Evolutionary conservation across 148 eudicot species (phyloP), one percentile per base, ranked within the genome.

Genomic region (Chenopodium album): DNA sequence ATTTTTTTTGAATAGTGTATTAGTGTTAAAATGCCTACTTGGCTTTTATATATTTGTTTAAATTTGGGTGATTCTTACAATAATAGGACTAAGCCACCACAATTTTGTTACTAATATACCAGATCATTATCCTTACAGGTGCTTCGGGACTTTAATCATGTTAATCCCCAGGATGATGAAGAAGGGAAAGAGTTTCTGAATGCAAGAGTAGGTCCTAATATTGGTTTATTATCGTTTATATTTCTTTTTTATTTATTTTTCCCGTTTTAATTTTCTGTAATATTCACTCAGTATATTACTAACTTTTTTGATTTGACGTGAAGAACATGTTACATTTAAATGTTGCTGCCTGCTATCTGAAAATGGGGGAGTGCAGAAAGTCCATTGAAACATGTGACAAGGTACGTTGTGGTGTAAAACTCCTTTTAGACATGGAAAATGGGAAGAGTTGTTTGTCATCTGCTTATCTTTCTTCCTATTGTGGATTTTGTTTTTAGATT

Each of bases 71-170:
- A 16, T 14, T 70, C 0, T 31, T 7, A 14, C 41, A 16, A 70
- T 59, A 20, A 71, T 17, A 41, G 10, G 52, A 8, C n/a, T 72
- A 2, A 56, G 76, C 76, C 23, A 9, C 16, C 54, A 48, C 71
- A 41, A 34, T 23, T 78, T 63, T 50, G 16, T 65, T 81, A 41
- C 20, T 73, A 17, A 65, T 34, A 48, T 73, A 28, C 56, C 17
- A 34, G 71, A n/a, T 32, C 20, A 9, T 66, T 75, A 20, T 75
- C n/a, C 76, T 37, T 88, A 80, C 92, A 96, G 99, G 89, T 96
- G 87, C 97, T 96, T 85, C 92, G 98, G 56, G 99, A 96, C 73
- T 96, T 96, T 81, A 96, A 96, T 86, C 98, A 96, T 87, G 99
- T 96, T 78, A 92, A 96, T 88, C 97, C 98, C 65, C 97, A 90